Conservation (phyloP, 2,329 filamentous ascomycete genomes). For the Hypoxylon sp. region DNA sequence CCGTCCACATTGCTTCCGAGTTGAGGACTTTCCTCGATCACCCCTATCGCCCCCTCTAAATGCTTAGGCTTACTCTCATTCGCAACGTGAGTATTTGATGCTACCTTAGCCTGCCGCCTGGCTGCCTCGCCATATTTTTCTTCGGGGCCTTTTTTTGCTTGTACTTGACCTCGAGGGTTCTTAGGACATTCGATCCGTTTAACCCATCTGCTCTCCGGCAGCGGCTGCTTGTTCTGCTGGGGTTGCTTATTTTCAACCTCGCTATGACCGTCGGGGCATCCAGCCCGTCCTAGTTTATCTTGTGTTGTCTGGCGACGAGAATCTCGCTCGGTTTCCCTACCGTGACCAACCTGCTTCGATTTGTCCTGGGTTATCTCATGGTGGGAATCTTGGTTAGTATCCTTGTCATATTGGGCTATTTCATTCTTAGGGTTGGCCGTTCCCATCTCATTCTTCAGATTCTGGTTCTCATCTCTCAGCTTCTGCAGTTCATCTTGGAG, state of each 20-base stretch:
- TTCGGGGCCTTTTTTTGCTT: background rate
- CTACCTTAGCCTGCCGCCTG: background rate
- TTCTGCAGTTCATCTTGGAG: background rate
- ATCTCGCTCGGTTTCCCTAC: background rate
- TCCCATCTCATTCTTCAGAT: background rate
- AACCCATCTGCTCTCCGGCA: background rate
- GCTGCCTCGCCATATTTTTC: background rate
- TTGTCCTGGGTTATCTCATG: background rate
- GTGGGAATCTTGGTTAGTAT: background rate
- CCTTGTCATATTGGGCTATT: background rate
- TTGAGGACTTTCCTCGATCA: background rate
- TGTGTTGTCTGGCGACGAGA: background rate
- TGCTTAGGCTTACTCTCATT: slow-evolving; percentile 27
- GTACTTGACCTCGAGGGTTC: background rate
- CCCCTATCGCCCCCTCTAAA: background rate
- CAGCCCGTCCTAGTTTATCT: background rate
- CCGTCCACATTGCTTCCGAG: background rate
- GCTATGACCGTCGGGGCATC: background rate
- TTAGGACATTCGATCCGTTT: background rate
- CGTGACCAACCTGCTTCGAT: background rate
- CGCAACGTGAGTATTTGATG: slow-evolving; percentile 35
- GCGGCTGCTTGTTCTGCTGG: background rate
- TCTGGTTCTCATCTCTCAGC: slow-evolving; percentile 2
- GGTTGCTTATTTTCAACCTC: background rate
- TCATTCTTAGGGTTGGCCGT: background rate